Base-by-base conservation (phyloP, 768 basidiomycete genomes). In the Kwoniella bestiolae region DNA sequence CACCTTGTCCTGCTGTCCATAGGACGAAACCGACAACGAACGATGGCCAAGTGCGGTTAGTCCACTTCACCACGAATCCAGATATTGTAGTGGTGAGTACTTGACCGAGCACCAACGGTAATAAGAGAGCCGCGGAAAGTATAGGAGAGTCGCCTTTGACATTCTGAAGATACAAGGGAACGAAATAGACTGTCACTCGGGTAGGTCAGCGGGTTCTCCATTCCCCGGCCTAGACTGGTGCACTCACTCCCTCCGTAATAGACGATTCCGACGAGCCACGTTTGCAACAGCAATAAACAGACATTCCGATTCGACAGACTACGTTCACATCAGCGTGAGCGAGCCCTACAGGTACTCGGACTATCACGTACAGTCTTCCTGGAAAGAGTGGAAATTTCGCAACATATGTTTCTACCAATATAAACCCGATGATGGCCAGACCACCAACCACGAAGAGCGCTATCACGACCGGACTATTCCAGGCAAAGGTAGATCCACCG, bases 21-120 rank as follows among this genome's bases (percentile, higher is more conserved):
- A 79, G 16, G 25, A 66, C 3, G 56, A 75, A 79, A 3, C 77
- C 77, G n/a, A 71, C 56, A 18, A 60, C 11, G 56, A 79, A 73
- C 0, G 67, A 69, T 2, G 61, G 12, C 52, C 65, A 56, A 16
- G 72, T 67, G 3, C 47, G 57, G 23, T 68, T 66, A 3, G 74
- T 79, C 21, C 59, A 63, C 44, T 75, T 72, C 62, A 72, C 63
- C 12, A 71, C 56, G 47, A 60, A 67, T 26, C 77, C 77, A 25
- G 65, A 63, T 18, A 71, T 65, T 14, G 66, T 49, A 0, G 69
- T 65, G 2, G 72, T 69, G 29, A 69, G 29, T 2, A 70, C 65
- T 57, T 76, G 74, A 5, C 53, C 52, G 18, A 78, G 60, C n/a
- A 76, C 65, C 55, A 74, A 66, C 1, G 75, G 70, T 8, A 78